Evolutionary conservation across 192 early-diverging fungal genomes (phyloP).

Genomic region (Backusella circina): DNA sequence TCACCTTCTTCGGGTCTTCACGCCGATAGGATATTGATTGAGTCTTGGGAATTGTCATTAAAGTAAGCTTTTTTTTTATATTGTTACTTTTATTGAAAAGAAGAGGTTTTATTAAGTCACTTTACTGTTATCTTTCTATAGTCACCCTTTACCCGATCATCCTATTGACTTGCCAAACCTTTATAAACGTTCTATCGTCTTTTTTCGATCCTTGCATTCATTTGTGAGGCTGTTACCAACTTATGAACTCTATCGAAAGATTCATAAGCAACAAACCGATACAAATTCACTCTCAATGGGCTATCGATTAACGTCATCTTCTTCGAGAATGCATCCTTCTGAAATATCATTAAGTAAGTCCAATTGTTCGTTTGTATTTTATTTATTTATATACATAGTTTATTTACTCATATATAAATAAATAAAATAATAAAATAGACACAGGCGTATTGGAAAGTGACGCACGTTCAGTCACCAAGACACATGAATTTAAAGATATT

Average conservation of each 20-base stretch:
- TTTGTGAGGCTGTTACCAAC: conserved; percentile 78
- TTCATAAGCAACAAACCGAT: conserved; percentile 40
- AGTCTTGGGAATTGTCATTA: conserved; percentile 11
- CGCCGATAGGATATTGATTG: neutral
- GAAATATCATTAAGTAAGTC: conserved; percentile 71
- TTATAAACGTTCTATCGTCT: conserved; percentile 88
- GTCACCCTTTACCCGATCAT: conserved; percentile 46
- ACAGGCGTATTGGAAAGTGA: conserved; percentile 51
- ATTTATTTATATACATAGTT: neutral
- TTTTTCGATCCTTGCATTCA: conserved; percentile 83
- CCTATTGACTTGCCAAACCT: conserved; percentile 74
- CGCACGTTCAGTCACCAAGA: conserved; percentile 38
- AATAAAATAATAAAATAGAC: neutral
- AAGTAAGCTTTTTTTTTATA: neutral
- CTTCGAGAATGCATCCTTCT: conserved; percentile 38
- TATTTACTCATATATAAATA: neutral
- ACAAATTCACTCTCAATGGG: conserved; percentile 50
- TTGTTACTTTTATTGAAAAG: neutral
- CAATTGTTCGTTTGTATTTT: neutral
- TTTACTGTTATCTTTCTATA: conserved; percentile 1
- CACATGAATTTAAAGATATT: conserved; percentile 64
- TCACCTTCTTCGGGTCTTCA: neutral
- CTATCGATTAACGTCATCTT: conserved; percentile 59
- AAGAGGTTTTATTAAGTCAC: neutral
- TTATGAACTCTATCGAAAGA: conserved; percentile 31